A percentile compares a stretch with the other conserved stretches of the same genome.
phyloP scores from a whole-genome alignment of 2,329 filamentous ascomycete genomes.

The Dryadomyces quercivorus region DNA sequence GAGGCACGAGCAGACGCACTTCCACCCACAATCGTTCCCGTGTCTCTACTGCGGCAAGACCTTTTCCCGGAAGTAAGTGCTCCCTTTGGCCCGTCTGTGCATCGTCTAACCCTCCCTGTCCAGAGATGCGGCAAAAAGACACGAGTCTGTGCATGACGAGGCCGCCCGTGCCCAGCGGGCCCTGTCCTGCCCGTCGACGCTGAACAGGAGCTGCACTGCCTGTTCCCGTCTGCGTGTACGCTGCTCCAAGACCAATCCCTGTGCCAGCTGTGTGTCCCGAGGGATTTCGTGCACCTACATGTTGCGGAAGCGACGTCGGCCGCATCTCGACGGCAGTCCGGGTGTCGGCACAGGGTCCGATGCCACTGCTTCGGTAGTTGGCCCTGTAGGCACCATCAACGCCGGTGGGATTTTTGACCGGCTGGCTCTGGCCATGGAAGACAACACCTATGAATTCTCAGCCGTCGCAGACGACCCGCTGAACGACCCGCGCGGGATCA shows the following conservation, averaged over 20 bases:
- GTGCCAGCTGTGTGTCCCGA: neutral
- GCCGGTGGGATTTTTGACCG: no score
- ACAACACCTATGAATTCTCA: neutral
- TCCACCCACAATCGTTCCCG: neutral
- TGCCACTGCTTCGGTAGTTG: no score
- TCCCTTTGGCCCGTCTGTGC: neutral
- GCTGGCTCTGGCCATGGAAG: no score
- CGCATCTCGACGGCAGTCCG: neutral
- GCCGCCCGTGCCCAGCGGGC: neutral
- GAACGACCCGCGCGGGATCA: neutral
- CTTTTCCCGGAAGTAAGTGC: neutral
- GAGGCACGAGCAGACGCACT: neutral
- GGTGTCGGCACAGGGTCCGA: neutral
- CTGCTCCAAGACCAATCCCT: neutral
- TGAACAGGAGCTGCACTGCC: constrained; percentile 1
- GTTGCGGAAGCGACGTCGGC: neutral
- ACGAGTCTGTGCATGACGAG: neutral
- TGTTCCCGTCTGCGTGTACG: neutral
- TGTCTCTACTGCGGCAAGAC: neutral
- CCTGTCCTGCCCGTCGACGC: neutral
- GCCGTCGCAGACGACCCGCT: neutral
- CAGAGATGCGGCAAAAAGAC: neutral
- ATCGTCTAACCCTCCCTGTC: neutral
- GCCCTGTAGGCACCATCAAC: no score
- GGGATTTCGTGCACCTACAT: neutral